Evolutionary conservation across 1,284 basidiomycete species (phyloP).

Genomic region (Farysia itapuensis): DNA sequence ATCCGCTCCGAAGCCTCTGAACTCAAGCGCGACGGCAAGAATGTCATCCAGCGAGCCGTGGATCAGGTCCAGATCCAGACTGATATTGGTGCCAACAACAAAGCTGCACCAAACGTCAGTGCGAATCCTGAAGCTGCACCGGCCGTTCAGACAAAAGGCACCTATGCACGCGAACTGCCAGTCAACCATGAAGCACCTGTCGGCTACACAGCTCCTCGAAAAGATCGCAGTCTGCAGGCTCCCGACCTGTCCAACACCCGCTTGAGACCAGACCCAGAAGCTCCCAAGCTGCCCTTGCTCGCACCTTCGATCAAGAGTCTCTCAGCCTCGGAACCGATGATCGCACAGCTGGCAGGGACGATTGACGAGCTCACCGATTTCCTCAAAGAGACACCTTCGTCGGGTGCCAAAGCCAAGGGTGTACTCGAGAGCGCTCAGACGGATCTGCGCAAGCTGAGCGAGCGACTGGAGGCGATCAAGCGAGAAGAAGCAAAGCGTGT

Average conservation of each 20-base stretch:
- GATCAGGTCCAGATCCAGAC: slow-evolving; percentile 43
- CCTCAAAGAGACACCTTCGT: slow-evolving; percentile 64
- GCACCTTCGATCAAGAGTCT: slow-evolving; percentile 78
- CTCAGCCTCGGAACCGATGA: slow-evolving; percentile 78
- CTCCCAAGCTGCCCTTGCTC: slow-evolving; percentile 68
- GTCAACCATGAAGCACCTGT: slow-evolving; percentile 46
- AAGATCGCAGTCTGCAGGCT: slow-evolving; percentile 51
- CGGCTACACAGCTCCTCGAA: slow-evolving; percentile 34
- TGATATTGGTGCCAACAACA: slow-evolving; percentile 39
- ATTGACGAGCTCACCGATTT: slow-evolving; percentile 90
- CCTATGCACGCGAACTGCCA: slow-evolving; percentile 41
- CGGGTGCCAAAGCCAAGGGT: slow-evolving; percentile 68
- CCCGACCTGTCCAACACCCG: slow-evolving; percentile 32
- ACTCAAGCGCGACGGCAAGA: slow-evolving; percentile 41
- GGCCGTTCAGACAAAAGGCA: slow-evolving; percentile 31
- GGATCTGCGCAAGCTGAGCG: slow-evolving; percentile 79
- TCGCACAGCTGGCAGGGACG: slow-evolving; percentile 85
- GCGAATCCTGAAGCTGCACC: slow-evolving; percentile 58
- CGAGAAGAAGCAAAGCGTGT: slow-evolving; percentile 77
- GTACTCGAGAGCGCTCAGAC: slow-evolving; percentile 65
- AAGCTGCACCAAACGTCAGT: slow-evolving; percentile 57
- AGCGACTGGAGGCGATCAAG: slow-evolving; percentile 78
- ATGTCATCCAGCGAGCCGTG: slow-evolving; percentile 46
- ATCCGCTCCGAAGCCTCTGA: slow-evolving; percentile 30
- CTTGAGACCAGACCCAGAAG: slow-evolving; percentile 47